Percentiles rank a stretch among this genome's conserved stretches.
Conservation (phyloP, 176 grass and related monocot genomes). For the Saccharum spontaneum region DNA sequence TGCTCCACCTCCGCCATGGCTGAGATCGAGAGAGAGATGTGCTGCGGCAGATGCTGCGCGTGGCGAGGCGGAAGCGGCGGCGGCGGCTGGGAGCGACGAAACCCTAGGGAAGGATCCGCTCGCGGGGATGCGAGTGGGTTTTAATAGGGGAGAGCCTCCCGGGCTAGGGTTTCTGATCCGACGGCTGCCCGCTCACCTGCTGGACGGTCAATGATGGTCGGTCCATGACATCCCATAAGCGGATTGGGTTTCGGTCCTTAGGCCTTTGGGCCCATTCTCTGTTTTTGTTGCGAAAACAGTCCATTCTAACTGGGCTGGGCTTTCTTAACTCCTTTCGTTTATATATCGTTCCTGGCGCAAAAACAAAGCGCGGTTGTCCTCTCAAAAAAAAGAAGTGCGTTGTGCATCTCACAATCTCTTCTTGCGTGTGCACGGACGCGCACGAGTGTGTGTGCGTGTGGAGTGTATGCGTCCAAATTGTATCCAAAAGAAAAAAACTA, state of each 20-base stretch:
- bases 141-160: neutral
- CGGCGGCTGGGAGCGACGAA: neutral
- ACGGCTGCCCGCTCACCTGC: neutral
- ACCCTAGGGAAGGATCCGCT: neutral
- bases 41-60: neutral
- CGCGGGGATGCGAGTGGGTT: neutral
- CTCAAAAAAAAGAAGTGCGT: too few species aligned
- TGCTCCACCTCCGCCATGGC: constrained; percentile 42
- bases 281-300: neutral
- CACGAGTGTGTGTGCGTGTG: too few species aligned
- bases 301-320: neutral
- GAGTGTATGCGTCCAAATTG: too few species aligned
- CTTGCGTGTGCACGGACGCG: too few species aligned
- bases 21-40: neutral
- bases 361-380: too few species aligned
- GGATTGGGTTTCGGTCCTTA: neutral
- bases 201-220: neutral
- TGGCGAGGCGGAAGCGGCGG: neutral
- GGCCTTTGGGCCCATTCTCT: neutral
- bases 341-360: too few species aligned
- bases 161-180: constrained; percentile 30
- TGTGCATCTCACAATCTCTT: too few species aligned
- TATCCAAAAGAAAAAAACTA: too few species aligned
- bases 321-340: neutral
- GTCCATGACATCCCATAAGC: too few species aligned